Percentiles rank a stretch among this genome's conserved stretches.
Conservation (phyloP, 441 rosid genomes). For the Cnidoscolus chayamansa region DNA sequence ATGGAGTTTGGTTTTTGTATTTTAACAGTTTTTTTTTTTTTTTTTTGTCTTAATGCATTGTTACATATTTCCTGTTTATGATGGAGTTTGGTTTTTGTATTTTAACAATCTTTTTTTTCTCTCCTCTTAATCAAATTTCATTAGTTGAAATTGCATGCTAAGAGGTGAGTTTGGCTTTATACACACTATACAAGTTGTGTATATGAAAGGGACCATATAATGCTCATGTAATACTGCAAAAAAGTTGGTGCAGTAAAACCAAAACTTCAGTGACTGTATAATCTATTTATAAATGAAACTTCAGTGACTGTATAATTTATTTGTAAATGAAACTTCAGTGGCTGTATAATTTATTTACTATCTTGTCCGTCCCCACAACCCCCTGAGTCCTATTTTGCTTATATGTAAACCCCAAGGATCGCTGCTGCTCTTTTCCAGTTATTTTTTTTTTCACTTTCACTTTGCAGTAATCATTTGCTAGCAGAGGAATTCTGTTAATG, state of each 20-base stretch:
- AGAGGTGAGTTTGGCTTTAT: not conserved
- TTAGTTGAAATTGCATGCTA: not conserved
- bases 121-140: not conserved
- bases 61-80: not conserved
- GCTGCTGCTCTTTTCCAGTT: not conserved
- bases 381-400: no score
- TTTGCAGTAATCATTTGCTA: conserved; percentile 11
- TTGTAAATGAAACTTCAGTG: no score
- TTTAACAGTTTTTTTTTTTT: not conserved
- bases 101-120: not conserved
- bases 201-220: not conserved
- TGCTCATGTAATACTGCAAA: not conserved
- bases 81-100: not conserved
- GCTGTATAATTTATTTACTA: no score
- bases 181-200: not conserved
- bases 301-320: no score
- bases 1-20: not conserved
- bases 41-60: not conserved
- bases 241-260: not conserved
- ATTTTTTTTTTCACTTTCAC: not conserved
- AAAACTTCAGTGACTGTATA: no score
- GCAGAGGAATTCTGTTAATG: not conserved
- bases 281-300: no score
- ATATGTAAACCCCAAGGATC: not conserved
- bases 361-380: no score